Percentiles rank a stretch among this genome's conserved stretches.
Evolutionary conservation across 1,139 yeast genomes (phyloP).

Genomic region (Dujonia santamariae): DNA sequence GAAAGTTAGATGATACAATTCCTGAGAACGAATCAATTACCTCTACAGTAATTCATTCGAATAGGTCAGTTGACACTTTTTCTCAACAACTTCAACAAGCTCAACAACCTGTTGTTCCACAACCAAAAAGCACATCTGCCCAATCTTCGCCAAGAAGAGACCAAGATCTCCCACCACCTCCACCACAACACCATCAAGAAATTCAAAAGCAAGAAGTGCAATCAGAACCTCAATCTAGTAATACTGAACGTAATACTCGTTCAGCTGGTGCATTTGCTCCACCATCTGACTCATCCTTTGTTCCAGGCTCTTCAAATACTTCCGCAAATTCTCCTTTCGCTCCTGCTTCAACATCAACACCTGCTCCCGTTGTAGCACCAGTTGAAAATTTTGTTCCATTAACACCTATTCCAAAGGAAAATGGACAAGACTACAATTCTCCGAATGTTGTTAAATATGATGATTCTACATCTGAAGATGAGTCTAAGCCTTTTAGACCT

Average conservation of each 20-base stretch:
- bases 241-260: too few species aligned
- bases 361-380: not conserved
- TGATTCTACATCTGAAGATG: conserved; percentile 11
- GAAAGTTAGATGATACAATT: conserved; percentile 20
- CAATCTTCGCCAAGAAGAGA: conserved; percentile 4
- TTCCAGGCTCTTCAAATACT: not conserved
- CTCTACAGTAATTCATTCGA: conserved; percentile 17
- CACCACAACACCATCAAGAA: too few species aligned
- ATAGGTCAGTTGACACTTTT: too few species aligned
- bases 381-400: conserved; percentile 8
- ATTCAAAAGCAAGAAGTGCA: too few species aligned
- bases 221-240: too few species aligned
- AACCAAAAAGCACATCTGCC: too few species aligned
- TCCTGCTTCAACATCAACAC: not conserved
- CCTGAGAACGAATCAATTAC: conserved; percentile 34
- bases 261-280: too few species aligned
- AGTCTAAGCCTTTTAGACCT: not conserved
- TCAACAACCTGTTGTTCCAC: too few species aligned
- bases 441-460: conserved; percentile 27
- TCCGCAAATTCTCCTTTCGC: not conserved
- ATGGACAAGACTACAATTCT: conserved; percentile 16
- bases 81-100: too few species aligned
- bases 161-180: conserved; percentile 1
- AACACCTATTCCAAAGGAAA: conserved; percentile 8
- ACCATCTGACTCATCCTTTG: too few species aligned